These are phyloP conservation scores for Termitomyces sp. DNA, from an alignment of 768 basidiomycete species.

Conservation along the genomic window DNA sequence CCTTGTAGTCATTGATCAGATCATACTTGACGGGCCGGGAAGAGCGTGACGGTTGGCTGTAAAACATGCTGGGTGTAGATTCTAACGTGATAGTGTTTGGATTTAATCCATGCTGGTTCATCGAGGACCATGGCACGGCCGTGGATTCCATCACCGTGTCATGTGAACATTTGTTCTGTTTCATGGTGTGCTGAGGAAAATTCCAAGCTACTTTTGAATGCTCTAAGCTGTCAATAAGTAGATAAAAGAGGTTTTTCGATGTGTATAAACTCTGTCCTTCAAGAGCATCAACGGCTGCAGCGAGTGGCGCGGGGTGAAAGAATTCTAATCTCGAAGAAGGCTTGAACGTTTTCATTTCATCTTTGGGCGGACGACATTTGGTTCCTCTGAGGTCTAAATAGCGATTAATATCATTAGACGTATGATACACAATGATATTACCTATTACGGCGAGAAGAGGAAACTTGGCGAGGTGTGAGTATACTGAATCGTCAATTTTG, in stretches of 20 bases:
- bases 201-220: constrained; percentile 4
- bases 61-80: constrained; percentile 15
- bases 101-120: neutral
- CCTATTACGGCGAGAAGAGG: constrained; percentile 62
- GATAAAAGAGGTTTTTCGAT: constrained; percentile 19
- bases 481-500: constrained; percentile 41
- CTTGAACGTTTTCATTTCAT: constrained; percentile 16
- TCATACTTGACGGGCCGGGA: constrained; percentile 9
- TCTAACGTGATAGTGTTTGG: neutral
- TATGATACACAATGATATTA: constrained; percentile 27
- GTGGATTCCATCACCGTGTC: neutral
- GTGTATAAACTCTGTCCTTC: constrained; percentile 13
- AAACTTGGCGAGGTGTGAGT: constrained; percentile 41
- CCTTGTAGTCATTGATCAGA: constrained; percentile 11
- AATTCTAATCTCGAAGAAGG: constrained; percentile 28
- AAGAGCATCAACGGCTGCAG: constrained; percentile 29
- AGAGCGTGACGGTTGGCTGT: constrained; percentile 8
- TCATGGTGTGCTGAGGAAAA: neutral
- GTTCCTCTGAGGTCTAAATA: constrained; percentile 49
- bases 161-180: neutral
- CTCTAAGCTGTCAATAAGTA: constrained; percentile 24
- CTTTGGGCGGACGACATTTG: constrained; percentile 27
- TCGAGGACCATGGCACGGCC: neutral
- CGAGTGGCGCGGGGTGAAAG: constrained; percentile 42
- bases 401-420: constrained; percentile 10